Conservation (phyloP, 2,329 filamentous ascomycete species). For the Ceratocystiopsis minuta region DNA sequence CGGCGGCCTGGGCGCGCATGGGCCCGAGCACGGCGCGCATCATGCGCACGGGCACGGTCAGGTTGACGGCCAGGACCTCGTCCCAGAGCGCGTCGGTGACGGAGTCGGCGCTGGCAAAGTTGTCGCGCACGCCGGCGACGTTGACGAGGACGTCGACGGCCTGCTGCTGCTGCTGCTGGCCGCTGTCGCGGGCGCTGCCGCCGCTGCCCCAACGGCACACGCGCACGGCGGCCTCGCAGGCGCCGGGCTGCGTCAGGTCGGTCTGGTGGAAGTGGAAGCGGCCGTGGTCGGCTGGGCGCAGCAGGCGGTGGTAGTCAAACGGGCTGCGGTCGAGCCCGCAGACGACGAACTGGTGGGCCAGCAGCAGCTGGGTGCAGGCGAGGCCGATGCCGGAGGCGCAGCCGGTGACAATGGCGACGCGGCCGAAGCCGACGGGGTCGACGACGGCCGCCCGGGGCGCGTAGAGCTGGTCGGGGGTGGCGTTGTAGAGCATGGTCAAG, state of each 20-base stretch:
- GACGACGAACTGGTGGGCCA: constrained; percentile 15
- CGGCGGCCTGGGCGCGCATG: constrained; percentile 22
- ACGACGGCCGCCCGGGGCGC: constrained; percentile 8
- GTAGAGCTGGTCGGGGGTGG: constrained; percentile 12
- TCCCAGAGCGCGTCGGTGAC: constrained; percentile 17
- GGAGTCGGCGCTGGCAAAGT: constrained; percentile 23
- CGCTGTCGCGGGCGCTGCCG: too few relatives aligned
- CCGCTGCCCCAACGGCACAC: constrained; percentile 15
- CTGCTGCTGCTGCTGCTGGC: too few relatives aligned
- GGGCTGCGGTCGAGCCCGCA: constrained; percentile 9
- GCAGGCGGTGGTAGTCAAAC: constrained; percentile 15
- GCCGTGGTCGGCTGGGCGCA: constrained; percentile 13
- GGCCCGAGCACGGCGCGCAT: constrained; percentile 24
- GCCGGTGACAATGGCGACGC: constrained; percentile 29
- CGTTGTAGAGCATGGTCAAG: constrained; percentile 15
- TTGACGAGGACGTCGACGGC: constrained; percentile 37
- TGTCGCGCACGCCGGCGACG: constrained; percentile 31
- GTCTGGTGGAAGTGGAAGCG: constrained; percentile 21
- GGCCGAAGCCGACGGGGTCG: constrained; percentile 15
- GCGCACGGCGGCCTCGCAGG: constrained; percentile 16
- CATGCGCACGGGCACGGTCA: constrained; percentile 34
- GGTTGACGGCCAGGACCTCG: constrained; percentile 21
- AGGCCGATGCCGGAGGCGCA: constrained; percentile 29
- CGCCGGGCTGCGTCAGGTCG: constrained; percentile 14
- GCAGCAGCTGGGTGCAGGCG: constrained; percentile 24